Base-by-base conservation (phyloP, 148 eudicot genomes). In the Euryodendron excelsum region DNA sequence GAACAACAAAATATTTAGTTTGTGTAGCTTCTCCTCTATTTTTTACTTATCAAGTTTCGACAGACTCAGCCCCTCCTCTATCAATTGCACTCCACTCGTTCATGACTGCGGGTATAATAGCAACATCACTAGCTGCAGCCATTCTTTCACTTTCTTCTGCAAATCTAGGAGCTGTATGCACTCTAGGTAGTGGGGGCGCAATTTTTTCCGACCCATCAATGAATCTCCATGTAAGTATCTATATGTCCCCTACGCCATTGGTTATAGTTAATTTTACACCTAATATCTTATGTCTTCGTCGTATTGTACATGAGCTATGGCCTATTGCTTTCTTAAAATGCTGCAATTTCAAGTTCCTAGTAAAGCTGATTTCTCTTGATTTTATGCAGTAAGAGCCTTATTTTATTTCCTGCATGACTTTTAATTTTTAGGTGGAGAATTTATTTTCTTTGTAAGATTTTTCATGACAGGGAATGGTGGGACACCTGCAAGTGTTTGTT, bases 401-500 rank as follows among this genome's bases (percentile, higher is more conserved):
- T 63, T 14, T 6, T 17, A 27, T 69, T 69, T 69, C 55, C 55
- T 72, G 60, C 60, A 52, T 7, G 60, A 20, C 21, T 17, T 72
- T 72, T 28, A 28, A 31, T 34, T 69, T 69, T 47, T 23, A 44
- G 37, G 15, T 31, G 13, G 5, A 53, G 39, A 47, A 30, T 28
- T 71, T 13, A 8, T 48, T 17, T 30, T 18, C n/a, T n/a, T 5
- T 30, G 62, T 4, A 27, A 76, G 18, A 21, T 39, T n/a, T 36
- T 41, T 60, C n/a, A 47, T 37, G 34, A 37, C 60, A 76, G 79
- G 79, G 79, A 50, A 58, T 77, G 72, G 59, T 77, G 44, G 79
- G 79, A 77, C 79, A 77, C 55, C 72, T 77, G 71, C 79, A 77
- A 77, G 60, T 65, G 50, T 77, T 77, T 77, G 79, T 77, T 23